These are phyloP conservation scores for Rhododendron ferrugineum DNA, from an alignment of 148 eudicot genomes.

Conservation along the genomic window DNA sequence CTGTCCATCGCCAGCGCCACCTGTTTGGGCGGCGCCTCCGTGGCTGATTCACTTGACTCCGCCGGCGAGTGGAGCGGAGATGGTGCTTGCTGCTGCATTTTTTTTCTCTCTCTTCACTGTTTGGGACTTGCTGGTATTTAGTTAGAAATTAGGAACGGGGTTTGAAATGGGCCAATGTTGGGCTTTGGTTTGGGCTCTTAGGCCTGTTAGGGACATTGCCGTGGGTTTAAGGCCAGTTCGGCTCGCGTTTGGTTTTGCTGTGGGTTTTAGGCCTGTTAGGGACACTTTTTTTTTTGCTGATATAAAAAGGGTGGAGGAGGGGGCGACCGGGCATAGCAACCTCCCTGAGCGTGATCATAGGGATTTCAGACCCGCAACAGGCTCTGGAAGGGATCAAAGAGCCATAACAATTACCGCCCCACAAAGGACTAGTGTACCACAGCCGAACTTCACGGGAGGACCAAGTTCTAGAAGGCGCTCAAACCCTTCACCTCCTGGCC, in stretches of 20 bases:
- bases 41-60: constrained; percentile 11
- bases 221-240: not conserved
- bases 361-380: too few relatives aligned
- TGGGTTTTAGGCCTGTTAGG: not conserved
- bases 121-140: not conserved
- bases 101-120: not conserved
- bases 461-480: too few relatives aligned
- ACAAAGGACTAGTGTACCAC: too few relatives aligned
- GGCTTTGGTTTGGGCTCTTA: not conserved
- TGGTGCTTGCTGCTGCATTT: constrained; percentile 26
- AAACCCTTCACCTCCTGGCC: too few relatives aligned
- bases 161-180: not conserved
- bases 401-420: too few relatives aligned
- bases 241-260: not conserved
- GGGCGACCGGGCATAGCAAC: too few relatives aligned
- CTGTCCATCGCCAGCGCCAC: constrained; percentile 91
- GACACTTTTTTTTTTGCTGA: too few relatives aligned
- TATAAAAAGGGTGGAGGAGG: too few relatives aligned
- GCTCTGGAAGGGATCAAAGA: too few relatives aligned
- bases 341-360: too few relatives aligned
- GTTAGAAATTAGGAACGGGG: not conserved
- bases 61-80: constrained; percentile 12
- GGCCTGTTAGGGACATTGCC: not conserved
- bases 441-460: too few relatives aligned
- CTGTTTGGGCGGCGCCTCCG: constrained; percentile 93